These are phyloP conservation scores for Elaeagnus macrophylla DNA, from an alignment of 306 rosid species.

Conservation along the genomic window DNA sequence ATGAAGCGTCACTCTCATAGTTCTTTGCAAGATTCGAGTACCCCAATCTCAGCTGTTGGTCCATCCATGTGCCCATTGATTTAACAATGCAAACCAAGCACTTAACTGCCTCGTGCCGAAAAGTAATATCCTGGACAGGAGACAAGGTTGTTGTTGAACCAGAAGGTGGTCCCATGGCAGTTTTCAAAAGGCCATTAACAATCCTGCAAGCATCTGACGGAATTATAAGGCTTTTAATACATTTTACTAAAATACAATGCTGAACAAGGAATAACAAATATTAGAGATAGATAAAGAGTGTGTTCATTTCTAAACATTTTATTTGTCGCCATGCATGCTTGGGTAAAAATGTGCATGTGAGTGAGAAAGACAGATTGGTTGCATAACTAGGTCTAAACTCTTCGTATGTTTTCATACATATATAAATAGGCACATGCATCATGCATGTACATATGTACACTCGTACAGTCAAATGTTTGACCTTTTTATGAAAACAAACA, in stretches of 20 bases:
- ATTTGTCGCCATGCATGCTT: not conserved
- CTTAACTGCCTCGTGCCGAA: conserved; percentile 91
- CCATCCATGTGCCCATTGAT: conserved; percentile 99
- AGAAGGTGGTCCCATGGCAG: conserved; percentile 97
- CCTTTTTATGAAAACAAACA: too few species aligned
- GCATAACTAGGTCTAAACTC: not conserved
- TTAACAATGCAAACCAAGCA: conserved; percentile 79
- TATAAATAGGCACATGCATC: too few species aligned
- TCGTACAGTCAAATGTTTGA: too few species aligned
- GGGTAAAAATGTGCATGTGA: not conserved
- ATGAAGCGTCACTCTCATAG: conserved; percentile 44
- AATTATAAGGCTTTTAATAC: conserved; percentile 67
- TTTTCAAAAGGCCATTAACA: conserved; percentile 97
- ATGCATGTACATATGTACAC: too few species aligned
- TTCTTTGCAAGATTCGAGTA: conserved; percentile 48
- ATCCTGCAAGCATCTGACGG: conserved; percentile 92
- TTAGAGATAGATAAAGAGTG: not conserved
- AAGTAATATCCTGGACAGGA: conserved; percentile 85
- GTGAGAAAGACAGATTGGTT: conserved; percentile 5
- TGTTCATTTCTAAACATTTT: not conserved
- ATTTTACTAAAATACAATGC: conserved; percentile 39
- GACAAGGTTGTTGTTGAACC: conserved; percentile 85
- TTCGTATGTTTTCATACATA: too few species aligned
- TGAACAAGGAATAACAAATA: conserved; percentile 16
- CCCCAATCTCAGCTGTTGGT: conserved; percentile 66